These are phyloP conservation scores for Hanseniaspora vineae DNA, from an alignment of 805 yeast species.

Conservation along the genomic window DNA sequence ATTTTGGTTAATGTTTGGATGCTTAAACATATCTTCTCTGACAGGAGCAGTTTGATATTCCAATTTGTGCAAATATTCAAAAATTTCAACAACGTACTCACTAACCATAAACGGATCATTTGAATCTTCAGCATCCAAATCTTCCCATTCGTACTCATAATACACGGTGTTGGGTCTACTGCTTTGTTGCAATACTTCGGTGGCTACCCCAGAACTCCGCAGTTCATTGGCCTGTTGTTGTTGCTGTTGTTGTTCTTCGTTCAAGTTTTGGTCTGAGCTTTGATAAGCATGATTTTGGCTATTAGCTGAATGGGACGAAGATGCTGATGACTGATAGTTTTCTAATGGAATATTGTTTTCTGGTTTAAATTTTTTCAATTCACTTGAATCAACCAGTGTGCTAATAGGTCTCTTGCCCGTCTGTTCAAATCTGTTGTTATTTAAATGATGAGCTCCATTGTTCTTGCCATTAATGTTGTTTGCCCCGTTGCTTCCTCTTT, in stretches of 20 bases:
- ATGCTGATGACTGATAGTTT: too few species aligned
- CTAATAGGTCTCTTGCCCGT: conserved; percentile 22
- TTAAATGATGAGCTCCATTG: too few species aligned
- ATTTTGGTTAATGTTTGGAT: conserved; percentile 29
- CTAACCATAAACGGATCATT: conserved; percentile 86
- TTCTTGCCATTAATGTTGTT: too few species aligned
- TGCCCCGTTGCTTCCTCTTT: conserved; percentile 5
- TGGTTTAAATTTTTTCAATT: conserved; percentile 23
- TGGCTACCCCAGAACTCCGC: not conserved
- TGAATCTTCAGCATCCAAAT: conserved; percentile 63
- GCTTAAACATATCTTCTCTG: conserved; percentile 27
- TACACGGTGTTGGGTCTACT: conserved; percentile 1
- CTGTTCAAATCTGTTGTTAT: conserved; percentile 8
- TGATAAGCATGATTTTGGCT: too few species aligned
- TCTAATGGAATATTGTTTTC: conserved; percentile 9
- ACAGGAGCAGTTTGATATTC: conserved; percentile 62
- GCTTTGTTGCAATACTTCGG: not conserved
- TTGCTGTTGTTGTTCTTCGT: not conserved
- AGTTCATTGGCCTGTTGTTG: not conserved
- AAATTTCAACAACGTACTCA: conserved; percentile 83
- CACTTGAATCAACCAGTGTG: conserved; percentile 21
- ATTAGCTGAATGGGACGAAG: not conserved
- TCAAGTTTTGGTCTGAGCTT: not conserved
- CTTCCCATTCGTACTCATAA: conserved; percentile 44
- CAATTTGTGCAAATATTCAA: conserved; percentile 59